phyloP scores from a whole-genome alignment of 2,329 filamentous ascomycete genomes.

The Elsinoe fawcettii region DNA sequence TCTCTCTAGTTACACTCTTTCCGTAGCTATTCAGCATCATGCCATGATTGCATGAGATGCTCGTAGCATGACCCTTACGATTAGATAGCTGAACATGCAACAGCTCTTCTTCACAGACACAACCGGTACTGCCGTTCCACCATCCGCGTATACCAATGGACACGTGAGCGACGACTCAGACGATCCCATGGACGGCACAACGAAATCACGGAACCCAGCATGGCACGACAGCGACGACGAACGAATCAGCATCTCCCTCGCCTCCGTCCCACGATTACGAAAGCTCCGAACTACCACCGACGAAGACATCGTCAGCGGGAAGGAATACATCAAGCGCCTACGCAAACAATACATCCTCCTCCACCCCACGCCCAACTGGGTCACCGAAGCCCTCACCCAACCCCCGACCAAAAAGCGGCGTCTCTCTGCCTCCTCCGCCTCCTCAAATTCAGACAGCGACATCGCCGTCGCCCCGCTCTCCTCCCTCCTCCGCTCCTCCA shows the following conservation, averaged over 20 bases:
- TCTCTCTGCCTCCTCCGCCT: conserved; percentile 30
- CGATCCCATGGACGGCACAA: conserved; percentile 27
- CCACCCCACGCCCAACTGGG: conserved; percentile 57
- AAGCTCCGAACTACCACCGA: conserved; percentile 74
- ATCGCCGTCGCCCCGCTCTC: conserved; percentile 70
- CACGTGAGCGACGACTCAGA: conserved; percentile 36
- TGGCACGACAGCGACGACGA: conserved; percentile 98
- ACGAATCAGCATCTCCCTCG: conserved; percentile 72
- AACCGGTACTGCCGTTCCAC: conserved; percentile 39
- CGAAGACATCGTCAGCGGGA: conserved; percentile 79
- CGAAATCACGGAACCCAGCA: conserved; percentile 69
- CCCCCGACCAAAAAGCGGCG: conserved; percentile 42
- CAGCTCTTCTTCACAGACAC: conserved; percentile 77
- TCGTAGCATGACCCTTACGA: background rate
- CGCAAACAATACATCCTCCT: conserved; percentile 61
- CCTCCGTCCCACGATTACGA: conserved; percentile 63
- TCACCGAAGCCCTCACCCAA: conserved; percentile 36
- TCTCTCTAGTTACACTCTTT: background rate
- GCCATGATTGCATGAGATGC: background rate
- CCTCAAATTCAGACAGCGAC: conserved; percentile 45
- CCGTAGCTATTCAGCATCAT: background rate
- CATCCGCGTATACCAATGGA: conserved; percentile 31
- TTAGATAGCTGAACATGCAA: conserved; percentile 46
- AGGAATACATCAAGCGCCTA: conserved; percentile 74
- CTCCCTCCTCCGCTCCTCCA: conserved; percentile 67